Conservation (phyloP, 2,329 filamentous ascomycete genomes). For the Pleoardoris graminearum region DNA sequence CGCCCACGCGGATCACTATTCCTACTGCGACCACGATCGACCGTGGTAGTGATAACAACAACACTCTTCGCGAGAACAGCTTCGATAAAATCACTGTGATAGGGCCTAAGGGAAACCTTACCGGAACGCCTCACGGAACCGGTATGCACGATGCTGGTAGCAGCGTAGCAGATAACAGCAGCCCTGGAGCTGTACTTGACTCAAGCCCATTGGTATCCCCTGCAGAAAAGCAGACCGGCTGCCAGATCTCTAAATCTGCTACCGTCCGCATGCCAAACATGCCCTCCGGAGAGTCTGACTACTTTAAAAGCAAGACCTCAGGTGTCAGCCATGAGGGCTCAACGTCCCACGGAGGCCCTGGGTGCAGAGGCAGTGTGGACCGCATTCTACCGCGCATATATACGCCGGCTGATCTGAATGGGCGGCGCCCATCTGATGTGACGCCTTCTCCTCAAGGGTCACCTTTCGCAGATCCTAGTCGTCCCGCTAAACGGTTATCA, state of each 20-base stretch:
- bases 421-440: slow-evolving; percentile 27
- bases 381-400: slow-evolving; percentile 18
- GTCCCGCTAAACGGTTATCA: slow-evolving; percentile 13
- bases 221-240: neutral
- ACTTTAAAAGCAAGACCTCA: neutral
- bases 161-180: slow-evolving; percentile 45
- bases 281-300: neutral
- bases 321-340: slow-evolving; percentile 17
- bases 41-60: neutral
- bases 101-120: slow-evolving; percentile 43
- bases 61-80: slow-evolving; percentile 36
- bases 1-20: neutral
- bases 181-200: slow-evolving; percentile 29
- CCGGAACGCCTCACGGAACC: slow-evolving; percentile 42
- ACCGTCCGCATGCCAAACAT: neutral
- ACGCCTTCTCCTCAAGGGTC: slow-evolving; percentile 25
- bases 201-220: slow-evolving; percentile 21
- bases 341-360: slow-evolving; percentile 30
- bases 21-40: neutral
- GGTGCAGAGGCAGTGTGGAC: slow-evolving; percentile 26
- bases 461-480: slow-evolving; percentile 11
- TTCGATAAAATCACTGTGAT: slow-evolving; percentile 41
- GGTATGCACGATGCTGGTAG: slow-evolving; percentile 44
- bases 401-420: slow-evolving; percentile 8
- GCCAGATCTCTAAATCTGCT: neutral